phyloP scores from a whole-genome alignment of 2,329 filamentous ascomycete species.

The Hirsutella minnesotensis region DNA sequence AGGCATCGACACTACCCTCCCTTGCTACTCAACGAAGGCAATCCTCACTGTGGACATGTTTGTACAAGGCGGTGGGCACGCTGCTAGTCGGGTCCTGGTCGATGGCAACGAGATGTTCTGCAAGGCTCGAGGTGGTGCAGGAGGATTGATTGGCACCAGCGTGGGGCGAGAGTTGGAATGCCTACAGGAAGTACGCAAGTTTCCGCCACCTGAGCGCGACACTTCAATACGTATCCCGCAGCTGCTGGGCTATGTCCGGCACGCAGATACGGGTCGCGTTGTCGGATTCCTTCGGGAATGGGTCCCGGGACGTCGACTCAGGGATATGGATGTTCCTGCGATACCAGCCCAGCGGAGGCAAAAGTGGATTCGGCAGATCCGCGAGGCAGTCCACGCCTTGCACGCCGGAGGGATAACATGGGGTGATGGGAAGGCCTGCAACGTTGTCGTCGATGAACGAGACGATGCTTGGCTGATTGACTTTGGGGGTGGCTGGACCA shows the following conservation, averaged over 20 bases:
- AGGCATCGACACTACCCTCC: slow-evolving; percentile 4
- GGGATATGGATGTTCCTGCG: slow-evolving; percentile 1
- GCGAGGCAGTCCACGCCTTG: slow-evolving; percentile 5
- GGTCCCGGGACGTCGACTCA: slow-evolving; percentile 7
- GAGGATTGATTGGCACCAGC: slow-evolving; percentile 5
- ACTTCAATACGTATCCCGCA: slow-evolving; percentile 6
- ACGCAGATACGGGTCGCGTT: slow-evolving; percentile 3
- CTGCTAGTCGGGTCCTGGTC: slow-evolving; percentile 6
- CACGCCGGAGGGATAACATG: slow-evolving; percentile 16
- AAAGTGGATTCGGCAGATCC: not conserved
- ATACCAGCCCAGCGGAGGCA: not conserved
- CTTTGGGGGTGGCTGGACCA: slow-evolving; percentile 25
- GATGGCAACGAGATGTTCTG: slow-evolving; percentile 11
- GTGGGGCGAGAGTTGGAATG: slow-evolving; percentile 8
- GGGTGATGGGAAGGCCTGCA: slow-evolving; percentile 19
- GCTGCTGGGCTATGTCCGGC: slow-evolving; percentile 8
- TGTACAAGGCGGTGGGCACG: slow-evolving; percentile 2
- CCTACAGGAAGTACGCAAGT: slow-evolving; percentile 6
- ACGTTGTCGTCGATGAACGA: slow-evolving; percentile 24
- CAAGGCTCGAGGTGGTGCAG: slow-evolving; percentile 7
- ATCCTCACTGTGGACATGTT: slow-evolving; percentile 6
- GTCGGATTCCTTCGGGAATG: slow-evolving; percentile 10
- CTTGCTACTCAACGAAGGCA: slow-evolving; percentile 6
- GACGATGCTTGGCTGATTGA: slow-evolving; percentile 26
- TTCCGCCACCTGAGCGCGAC: not conserved